A percentile compares a stretch with the other conserved stretches of the same genome.
These are phyloP conservation scores for Trametes gibbosa DNA, from an alignment of 768 basidiomycete genomes.

Conservation along the genomic window DNA sequence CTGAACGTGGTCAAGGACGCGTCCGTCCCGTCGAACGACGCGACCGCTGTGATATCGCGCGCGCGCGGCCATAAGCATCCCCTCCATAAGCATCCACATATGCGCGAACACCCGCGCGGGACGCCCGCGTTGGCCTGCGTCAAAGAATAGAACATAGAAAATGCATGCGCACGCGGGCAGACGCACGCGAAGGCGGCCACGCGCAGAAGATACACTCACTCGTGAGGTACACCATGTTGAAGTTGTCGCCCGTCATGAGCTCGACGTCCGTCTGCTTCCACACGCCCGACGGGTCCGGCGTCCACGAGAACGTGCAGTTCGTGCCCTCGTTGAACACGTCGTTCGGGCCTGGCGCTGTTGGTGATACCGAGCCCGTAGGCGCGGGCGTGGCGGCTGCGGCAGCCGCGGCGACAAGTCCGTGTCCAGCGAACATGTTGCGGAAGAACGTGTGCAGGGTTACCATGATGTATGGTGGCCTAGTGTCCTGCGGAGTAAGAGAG, in stretches of 20 bases:
- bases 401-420: constrained; percentile 2
- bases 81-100: neutral
- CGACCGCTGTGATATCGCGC: constrained; percentile 51
- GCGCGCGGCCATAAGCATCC: neutral
- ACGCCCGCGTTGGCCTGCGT: no score
- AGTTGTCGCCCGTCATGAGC: constrained; percentile 79
- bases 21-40: constrained; percentile 64
- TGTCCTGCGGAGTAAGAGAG: neutral
- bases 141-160: no score
- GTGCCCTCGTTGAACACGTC: constrained; percentile 54
- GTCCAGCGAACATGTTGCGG: neutral
- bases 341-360: constrained; percentile 58
- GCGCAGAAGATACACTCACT: neutral
- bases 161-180: no score
- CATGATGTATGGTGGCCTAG: neutral
- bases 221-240: constrained; percentile 56
- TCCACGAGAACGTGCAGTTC: constrained; percentile 59
- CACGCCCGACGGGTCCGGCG: constrained; percentile 48
- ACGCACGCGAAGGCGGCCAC: neutral
- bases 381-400: no score
- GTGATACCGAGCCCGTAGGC: constrained; percentile 28
- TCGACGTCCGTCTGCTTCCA: constrained; percentile 77
- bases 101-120: no score
- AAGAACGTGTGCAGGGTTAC: neutral
- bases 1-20: constrained; percentile 41